Evolutionary conservation across 176 grass and related monocot genomes (phyloP).

Genomic region (Ampelocalamus luodianensis): DNA sequence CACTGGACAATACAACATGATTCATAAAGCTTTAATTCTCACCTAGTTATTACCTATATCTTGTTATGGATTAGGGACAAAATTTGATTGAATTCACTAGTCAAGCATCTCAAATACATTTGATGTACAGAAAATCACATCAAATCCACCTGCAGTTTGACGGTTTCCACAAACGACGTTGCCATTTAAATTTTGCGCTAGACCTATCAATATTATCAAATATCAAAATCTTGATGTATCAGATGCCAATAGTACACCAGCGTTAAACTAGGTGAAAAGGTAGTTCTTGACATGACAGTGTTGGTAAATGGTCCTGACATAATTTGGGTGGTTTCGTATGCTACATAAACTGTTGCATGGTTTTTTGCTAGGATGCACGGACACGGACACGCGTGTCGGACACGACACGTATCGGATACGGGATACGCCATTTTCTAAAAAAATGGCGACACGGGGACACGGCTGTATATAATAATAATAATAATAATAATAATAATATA

Average conservation of each 20-base stretch:
- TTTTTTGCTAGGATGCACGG: no score
- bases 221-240: conserved; percentile 9
- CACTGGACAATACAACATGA: neutral
- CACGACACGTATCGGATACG: no score
- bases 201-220: neutral
- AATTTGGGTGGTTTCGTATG: neutral
- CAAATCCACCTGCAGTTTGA: neutral
- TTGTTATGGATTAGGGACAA: neutral
- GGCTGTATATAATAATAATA: no score
- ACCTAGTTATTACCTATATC: neutral
- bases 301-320: neutral
- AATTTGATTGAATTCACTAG: conserved; percentile 7
- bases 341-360: neutral
- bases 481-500: no score
- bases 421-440: no score
- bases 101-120: neutral
- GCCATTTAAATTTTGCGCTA: neutral
- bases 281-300: neutral
- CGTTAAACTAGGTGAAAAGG: neutral
- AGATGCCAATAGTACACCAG: neutral
- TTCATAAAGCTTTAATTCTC: neutral
- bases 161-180: neutral
- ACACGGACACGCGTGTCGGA: no score
- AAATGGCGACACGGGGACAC: no score
- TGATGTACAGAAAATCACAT: conserved; percentile 5